Evolutionary conservation across 1,139 yeast species (phyloP), one percentile per base, ranked within the genome.

Genomic region (Blastobotrys apis): DNA sequence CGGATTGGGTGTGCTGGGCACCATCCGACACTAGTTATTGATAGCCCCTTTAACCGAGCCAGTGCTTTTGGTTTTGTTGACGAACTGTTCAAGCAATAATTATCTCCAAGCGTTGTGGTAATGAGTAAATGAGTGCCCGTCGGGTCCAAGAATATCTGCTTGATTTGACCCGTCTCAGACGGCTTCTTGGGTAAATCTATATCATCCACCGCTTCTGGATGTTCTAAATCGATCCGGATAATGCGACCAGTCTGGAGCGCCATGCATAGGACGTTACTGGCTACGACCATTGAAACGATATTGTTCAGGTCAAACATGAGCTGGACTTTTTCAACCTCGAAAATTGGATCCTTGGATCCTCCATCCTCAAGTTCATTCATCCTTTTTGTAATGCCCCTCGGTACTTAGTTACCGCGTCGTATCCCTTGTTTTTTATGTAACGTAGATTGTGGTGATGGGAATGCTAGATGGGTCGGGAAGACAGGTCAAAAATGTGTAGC

Each of bases 321-420:
- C 52, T 77, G 80, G 12, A 79, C 84, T 30, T 73, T 74, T 43
- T 78, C 81, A 33, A 75, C 58, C 38, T 62, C 50, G 41, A 71
- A 39, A 12, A 39, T 33, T 4, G 43, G 23, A 27, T 30, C 33
- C 26, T 23, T n/a, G 15, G 32, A 17, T 25, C n/a, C 12, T 26
- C 13, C 26, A 23, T 23, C 9, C 26, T 23, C 26, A 23, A 10
- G 26, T 23, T 23, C 10, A 6, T 6, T 6, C 10, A 6, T 6
- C 26, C 6, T 6, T 23, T 10, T 6, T 10, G 26, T 6, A 6
- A 10, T 23, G 26, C 10, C 26, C 9, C 9, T 23, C 26, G 26
- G 26, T 23, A 10, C 9, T 10, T 23, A 6, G 26, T 23, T 23
- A 10, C 6, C 26, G 26, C 26, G n/a, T n/a, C n/a, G n/a, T n/a